phyloP scores from a whole-genome alignment of 768 basidiomycete genomes.

The Suillus ampliporus region DNA sequence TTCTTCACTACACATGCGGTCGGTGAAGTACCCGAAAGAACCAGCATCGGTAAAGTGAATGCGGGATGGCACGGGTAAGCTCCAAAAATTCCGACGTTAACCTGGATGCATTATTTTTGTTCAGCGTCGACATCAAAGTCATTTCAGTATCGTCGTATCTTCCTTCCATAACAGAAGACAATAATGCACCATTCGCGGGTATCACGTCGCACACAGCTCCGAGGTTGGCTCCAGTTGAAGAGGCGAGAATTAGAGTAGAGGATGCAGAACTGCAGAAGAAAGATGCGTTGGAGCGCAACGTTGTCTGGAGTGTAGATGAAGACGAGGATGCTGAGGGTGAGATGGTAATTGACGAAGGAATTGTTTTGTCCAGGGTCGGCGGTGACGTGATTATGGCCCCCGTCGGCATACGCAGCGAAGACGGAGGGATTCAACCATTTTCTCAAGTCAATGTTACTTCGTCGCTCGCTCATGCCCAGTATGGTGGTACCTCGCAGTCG shows the following conservation, averaged over 20 bases:
- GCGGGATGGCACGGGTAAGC: slow-evolving; percentile 76
- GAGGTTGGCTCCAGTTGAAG: slow-evolving; percentile 61
- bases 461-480: slow-evolving; percentile 34
- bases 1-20: slow-evolving; percentile 80
- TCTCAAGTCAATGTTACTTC: slow-evolving; percentile 31
- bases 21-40: slow-evolving; percentile 76
- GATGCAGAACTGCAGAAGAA: slow-evolving; percentile 63
- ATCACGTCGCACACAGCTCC: slow-evolving; percentile 41
- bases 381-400: slow-evolving; percentile 39
- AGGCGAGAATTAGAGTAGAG: slow-evolving; percentile 54
- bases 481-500: slow-evolving; percentile 54
- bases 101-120: slow-evolving; percentile 5
- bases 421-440: slow-evolving; percentile 56
- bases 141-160: slow-evolving; percentile 77
- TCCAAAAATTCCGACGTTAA: not conserved
- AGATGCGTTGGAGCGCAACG: slow-evolving; percentile 65
- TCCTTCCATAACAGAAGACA: slow-evolving; percentile 64
- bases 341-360: slow-evolving; percentile 38
- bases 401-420: slow-evolving; percentile 61
- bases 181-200: slow-evolving; percentile 61
- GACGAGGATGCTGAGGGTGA: slow-evolving; percentile 68
- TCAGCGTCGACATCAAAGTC: slow-evolving; percentile 72
- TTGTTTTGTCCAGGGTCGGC: slow-evolving; percentile 30
- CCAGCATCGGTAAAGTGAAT: slow-evolving; percentile 66
- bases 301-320: slow-evolving; percentile 69